phyloP scores from a whole-genome alignment of 73 alveolate species.

The Tetrahymena malaccensis region DNA sequence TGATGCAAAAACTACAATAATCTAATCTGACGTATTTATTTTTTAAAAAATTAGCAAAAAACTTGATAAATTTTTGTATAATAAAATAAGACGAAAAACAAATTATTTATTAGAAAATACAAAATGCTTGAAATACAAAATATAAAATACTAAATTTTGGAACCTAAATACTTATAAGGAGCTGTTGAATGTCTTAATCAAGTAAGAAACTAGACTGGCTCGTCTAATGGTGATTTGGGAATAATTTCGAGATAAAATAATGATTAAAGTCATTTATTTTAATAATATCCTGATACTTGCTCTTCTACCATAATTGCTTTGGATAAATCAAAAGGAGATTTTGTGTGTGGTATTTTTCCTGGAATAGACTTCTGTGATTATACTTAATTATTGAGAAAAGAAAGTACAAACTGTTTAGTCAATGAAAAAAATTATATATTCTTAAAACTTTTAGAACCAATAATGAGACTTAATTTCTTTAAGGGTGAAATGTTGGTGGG shows the following conservation, averaged over 20 bases:
- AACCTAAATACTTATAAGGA: not conserved
- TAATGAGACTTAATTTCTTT: not conserved
- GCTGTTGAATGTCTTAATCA: not conserved
- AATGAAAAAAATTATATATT: not conserved
- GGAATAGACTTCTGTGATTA: not conserved
- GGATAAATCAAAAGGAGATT: not conserved
- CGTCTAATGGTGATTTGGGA: not conserved
- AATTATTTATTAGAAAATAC: too few species aligned
- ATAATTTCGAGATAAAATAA: not conserved
- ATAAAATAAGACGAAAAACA: too few species aligned
- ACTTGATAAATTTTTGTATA: too few species aligned
- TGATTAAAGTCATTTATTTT: not conserved
- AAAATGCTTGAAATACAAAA: too few species aligned
- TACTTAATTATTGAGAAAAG: not conserved
- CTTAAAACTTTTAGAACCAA: not conserved
- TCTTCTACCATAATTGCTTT: not conserved
- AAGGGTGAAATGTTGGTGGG: too few species aligned
- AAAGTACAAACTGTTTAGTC: not conserved
- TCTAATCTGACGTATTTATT: too few species aligned
- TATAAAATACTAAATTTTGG: not conserved
- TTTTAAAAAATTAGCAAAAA: too few species aligned
- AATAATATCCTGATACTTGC: not conserved
- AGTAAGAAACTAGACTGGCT: not conserved
- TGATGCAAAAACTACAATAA: too few species aligned
- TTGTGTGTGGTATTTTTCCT: not conserved